Conservation (phyloP, 805 yeast species). For the Saturnispora saitoi region DNA sequence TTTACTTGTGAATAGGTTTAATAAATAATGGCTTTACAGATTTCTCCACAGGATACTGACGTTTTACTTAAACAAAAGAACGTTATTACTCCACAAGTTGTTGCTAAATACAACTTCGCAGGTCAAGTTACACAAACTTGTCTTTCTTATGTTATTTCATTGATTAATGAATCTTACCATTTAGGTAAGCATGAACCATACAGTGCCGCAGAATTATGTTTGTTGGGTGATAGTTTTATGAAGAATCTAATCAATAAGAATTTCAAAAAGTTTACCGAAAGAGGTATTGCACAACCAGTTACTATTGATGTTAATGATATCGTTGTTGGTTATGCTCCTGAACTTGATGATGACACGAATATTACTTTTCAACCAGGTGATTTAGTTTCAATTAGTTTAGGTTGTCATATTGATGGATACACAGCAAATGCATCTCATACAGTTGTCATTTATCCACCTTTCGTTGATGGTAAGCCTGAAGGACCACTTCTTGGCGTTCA, state of each 20-base stretch:
- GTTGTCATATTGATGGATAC: conserved; percentile 93
- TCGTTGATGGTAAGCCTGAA: conserved; percentile 39
- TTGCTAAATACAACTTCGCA: conserved; percentile 81
- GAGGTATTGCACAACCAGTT: conserved; percentile 91
- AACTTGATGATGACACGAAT: conserved; percentile 57
- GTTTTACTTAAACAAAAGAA: conserved; percentile 66
- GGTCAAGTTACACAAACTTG: conserved; percentile 86
- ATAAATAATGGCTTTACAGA: conserved; percentile 56
- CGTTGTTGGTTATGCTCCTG: conserved; percentile 78
- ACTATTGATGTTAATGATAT: conserved; percentile 77
- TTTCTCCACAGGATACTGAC: conserved; percentile 67
- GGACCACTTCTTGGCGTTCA: conserved; percentile 78
- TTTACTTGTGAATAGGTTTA: not conserved
- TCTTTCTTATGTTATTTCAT: conserved; percentile 51
- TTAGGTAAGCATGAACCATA: conserved; percentile 39
- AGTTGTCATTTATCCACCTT: conserved; percentile 70
- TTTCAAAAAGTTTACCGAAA: conserved; percentile 66
- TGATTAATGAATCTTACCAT: conserved; percentile 72
- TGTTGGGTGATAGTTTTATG: conserved; percentile 72
- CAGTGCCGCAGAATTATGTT: conserved; percentile 64
- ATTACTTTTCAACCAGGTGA: conserved; percentile 63
- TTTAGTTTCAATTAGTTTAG: conserved; percentile 73
- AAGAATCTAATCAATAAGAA: conserved; percentile 47
- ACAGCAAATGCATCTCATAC: conserved; percentile 85
- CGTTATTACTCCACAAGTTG: conserved; percentile 47